phyloP scores from a whole-genome alignment of 306 rosid genomes.

The Fragaria vesca region DNA sequence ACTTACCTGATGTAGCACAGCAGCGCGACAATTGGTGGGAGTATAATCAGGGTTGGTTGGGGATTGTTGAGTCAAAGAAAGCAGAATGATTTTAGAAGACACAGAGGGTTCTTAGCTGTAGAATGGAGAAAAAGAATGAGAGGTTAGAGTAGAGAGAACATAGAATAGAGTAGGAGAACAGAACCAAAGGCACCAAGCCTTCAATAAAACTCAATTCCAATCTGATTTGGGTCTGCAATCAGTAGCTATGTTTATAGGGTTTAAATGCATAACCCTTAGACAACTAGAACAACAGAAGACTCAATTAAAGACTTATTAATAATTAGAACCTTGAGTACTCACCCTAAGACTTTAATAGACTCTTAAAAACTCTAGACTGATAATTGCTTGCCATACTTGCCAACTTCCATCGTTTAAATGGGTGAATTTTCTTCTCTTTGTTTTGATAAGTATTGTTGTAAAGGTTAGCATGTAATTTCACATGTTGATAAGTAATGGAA shows the following conservation, averaged over 20 bases:
- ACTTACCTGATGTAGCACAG: not conserved
- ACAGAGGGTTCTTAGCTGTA: too few species aligned
- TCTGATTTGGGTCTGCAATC: not conserved
- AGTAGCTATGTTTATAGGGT: not conserved
- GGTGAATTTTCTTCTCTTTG: not conserved
- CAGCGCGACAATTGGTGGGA: not conserved
- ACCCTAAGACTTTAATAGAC: not conserved
- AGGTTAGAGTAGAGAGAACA: not conserved
- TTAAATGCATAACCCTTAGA: not conserved
- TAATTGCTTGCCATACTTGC: not conserved
- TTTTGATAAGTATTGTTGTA: not conserved
- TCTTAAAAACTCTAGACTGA: not conserved
- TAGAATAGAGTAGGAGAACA: not conserved
- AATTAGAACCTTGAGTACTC: not conserved
- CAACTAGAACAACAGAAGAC: not conserved
- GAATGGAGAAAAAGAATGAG: not conserved
- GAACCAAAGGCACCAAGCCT: not conserved
- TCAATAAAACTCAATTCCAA: not conserved
- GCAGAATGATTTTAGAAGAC: not conserved
- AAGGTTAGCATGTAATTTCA: not conserved
- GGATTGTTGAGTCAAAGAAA: not conserved
- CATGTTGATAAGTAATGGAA: not conserved
- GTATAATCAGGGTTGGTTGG: not conserved
- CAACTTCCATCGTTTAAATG: not conserved
- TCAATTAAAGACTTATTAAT: too few species aligned